These are phyloP conservation scores for Pyrus betulifolia DNA, from an alignment of 306 rosid species.

Conservation along the genomic window DNA sequence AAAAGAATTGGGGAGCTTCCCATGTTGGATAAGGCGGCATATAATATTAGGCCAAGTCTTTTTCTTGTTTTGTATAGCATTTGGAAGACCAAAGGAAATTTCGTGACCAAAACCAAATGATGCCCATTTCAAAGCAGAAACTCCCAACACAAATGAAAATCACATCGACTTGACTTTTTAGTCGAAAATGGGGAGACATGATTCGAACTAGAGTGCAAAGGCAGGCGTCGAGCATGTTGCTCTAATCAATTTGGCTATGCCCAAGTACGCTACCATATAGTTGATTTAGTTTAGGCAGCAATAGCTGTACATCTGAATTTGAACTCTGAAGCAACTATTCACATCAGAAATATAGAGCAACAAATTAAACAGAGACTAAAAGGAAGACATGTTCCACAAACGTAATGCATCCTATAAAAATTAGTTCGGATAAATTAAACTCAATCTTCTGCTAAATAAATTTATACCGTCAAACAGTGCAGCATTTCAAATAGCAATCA, in stretches of 20 bases:
- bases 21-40: no score
- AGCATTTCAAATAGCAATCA: slow-evolving; percentile 26
- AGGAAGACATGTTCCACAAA: neutral
- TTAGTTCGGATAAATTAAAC: neutral
- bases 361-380: neutral
- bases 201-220: no score
- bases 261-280: no score
- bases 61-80: neutral
- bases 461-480: neutral
- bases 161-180: neutral
- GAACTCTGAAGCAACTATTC: neutral
- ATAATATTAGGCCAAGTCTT: no score
- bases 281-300: neutral
- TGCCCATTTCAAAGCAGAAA: neutral
- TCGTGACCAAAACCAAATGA: neutral
- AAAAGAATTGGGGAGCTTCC: no score
- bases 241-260: no score
- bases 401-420: neutral
- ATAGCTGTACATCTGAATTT: neutral
- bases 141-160: neutral
- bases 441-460: neutral
- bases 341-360: neutral
- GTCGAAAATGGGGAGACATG: no score
- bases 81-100: neutral
- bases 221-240: no score